These are phyloP conservation scores for Alternaria hordeiaustralica DNA, from an alignment of 2,329 filamentous ascomycete species.

Conservation along the genomic window DNA sequence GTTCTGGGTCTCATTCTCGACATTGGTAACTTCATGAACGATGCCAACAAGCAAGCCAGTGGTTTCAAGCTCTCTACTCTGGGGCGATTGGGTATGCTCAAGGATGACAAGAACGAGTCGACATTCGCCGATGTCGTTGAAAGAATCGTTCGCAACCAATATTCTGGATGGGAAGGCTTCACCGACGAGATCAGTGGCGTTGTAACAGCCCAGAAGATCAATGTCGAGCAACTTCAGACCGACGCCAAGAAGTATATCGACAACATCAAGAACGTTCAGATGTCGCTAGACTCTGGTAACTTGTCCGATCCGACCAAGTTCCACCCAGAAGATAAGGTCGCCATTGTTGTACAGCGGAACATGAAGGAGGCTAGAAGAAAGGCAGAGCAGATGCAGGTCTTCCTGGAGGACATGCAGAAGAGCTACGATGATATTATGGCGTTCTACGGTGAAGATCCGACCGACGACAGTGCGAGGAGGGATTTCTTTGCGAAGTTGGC, in stretches of 20 bases:
- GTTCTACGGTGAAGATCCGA: conserved; percentile 93
- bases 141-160: conserved; percentile 94
- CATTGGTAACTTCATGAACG: conserved; percentile 99
- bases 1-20: conserved; percentile 94
- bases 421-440: conserved; percentile 95
- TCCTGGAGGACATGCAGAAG: conserved; percentile 89
- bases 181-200: conserved; percentile 83
- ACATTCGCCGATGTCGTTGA: conserved; percentile 96
- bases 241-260: conserved; percentile 93
- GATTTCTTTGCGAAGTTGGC: conserved; percentile 97
- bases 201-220: conserved; percentile 82
- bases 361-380: conserved; percentile 98
- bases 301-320: conserved; percentile 97
- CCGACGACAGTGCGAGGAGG: conserved; percentile 88
- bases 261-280: conserved; percentile 93
- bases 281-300: conserved; percentile 89
- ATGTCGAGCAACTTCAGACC: conserved; percentile 85
- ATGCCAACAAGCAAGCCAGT: conserved; percentile 95
- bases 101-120: conserved; percentile 98
- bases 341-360: conserved; percentile 84
- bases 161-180: conserved; percentile 93
- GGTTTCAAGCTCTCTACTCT: conserved; percentile 98
- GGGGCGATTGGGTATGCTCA: conserved; percentile 92
- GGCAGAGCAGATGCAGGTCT: conserved; percentile 92
- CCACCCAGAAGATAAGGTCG: conserved; percentile 94